Evolutionary conservation across 805 yeast genomes (phyloP), one percentile per base, ranked within the genome.

Genomic region (Candida germanica): DNA sequence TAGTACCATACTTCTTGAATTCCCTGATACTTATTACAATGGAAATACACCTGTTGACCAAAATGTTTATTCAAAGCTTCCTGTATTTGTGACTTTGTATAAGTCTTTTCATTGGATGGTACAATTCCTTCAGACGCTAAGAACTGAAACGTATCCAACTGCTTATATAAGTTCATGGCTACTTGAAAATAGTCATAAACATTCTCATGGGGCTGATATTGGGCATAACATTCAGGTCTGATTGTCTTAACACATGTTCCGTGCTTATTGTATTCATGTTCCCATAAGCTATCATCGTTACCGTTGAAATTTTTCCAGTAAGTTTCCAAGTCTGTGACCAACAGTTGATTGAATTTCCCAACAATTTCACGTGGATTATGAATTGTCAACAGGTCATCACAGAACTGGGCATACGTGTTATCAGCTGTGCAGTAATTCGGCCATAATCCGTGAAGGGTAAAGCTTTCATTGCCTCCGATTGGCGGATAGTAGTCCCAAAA

Each of bases 1-100:
- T 75, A 87, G 61, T 89, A 89, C 96, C 96, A 89, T 27, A 82
- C 64, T 56, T 82, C 85, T 47, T 74, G 77, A 36, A 82, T 61
- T 40, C 70, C 54, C 39, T 54, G 47, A 52, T 52, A 53, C 33
- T 38, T 54, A 39, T 47, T 47, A 45, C 73, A 66, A 25, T 59
- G 59, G 52, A 66, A 57, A 38, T 49, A 63, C 9, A 64, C 71
- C 15, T 53, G 33, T 22, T 57, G 42, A 11, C 62, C 69, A 41
- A 59, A 59, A 26, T 55, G 51, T 32, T 48, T 47, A 26, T 53
- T 41, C 39, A 66, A 56, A 2, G 71, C 71, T 3, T 43, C 48
- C 24, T 46, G 44, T 20, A 66, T 56, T 36, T 66, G 59, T 13
- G 43, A 36, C 29, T 50, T 51, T 18, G 61, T 56, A 43, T 66